Base-by-base conservation (phyloP, 2,329 filamentous ascomycete genomes). In the Pyrenochaeta sp. region DNA sequence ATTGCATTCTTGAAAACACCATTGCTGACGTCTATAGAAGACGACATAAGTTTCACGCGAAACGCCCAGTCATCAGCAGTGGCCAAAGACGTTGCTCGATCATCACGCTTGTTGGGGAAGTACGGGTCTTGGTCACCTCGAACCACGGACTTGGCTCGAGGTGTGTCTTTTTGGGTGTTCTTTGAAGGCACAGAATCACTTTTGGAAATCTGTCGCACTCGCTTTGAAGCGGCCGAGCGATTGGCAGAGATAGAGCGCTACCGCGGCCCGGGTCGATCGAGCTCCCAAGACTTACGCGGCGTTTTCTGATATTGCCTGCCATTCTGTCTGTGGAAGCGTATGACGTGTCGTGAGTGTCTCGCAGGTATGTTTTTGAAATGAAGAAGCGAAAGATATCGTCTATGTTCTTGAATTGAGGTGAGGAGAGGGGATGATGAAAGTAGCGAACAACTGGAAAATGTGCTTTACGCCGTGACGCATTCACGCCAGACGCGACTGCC, bases 1-100 rank as follows among this genome's bases (percentile, higher is more conserved):
- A 71, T 61, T 0, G 68, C 67, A 3, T 64, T 61, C 23, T 56
- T 51, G 39, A 70, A 63, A 3, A 73, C 20, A 4, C 52, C 62
- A 55, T 64, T 61, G 2, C 49, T n/a, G 5, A 62, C 18, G 14
- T 57, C 21, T 0, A 21, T 50, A 6, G 52, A 32, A 0, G 59
- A 58, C 1, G 57, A 69, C 1, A 67, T 47, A 1, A 72, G 60
- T 12, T 69, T 66, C 0, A 71, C 31, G 0, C 68, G 57, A 30
- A 72, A 68, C 0, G 35, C n/a, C 58, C 60, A 71, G 12, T 69
- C 67, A 0, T 62, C 58, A 4, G 27, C 31, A 54, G 49, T 64
- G 41, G 58, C 60, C 12, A 64, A n/a, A 0, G 32, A 30, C 0
- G 31, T 41, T 1, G 20, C 40, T 4, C 18, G 23, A 1, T 27